Evolutionary conservation across 2,329 filamentous ascomycete genomes (phyloP).

Genomic region (Penicillium sp.): DNA sequence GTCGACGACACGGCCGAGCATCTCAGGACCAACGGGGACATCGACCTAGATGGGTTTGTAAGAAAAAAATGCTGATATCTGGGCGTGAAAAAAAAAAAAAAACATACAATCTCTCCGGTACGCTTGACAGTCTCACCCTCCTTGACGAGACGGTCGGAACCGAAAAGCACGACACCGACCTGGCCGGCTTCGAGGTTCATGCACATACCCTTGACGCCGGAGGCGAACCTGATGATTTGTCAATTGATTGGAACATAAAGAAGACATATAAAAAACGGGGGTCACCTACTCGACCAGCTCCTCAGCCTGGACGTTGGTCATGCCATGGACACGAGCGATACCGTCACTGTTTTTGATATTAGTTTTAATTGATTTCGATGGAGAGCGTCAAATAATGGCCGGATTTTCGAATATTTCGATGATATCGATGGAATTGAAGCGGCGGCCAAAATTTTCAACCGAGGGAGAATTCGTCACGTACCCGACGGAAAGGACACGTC

Average conservation of each 20-base stretch:
- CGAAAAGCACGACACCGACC: constrained; percentile 99
- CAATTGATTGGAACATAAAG: constrained; percentile 20
- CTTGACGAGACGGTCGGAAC: constrained; percentile 99
- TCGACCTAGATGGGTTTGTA: constrained; percentile 65
- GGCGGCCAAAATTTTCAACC: constrained; percentile 25
- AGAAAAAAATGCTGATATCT: too few relatives aligned
- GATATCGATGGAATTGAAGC: constrained; percentile 24
- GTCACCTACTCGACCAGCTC: constrained; percentile 94
- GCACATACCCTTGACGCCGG: constrained; percentile 99
- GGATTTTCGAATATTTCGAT: too few relatives aligned
- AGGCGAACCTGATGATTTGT: constrained; percentile 68
- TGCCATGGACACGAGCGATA: constrained; percentile 99
- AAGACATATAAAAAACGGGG: constrained; percentile 14
- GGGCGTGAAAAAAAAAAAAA: too few relatives aligned
- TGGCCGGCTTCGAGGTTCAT: constrained; percentile 99
- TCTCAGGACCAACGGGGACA: constrained; percentile 81
- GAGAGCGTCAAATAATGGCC: too few relatives aligned
- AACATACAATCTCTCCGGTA: constrained; percentile 98
- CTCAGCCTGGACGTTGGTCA: constrained; percentile 99
- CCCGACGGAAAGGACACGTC: constrained; percentile 96
- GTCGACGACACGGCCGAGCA: constrained; percentile 97
- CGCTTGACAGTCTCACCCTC: constrained; percentile 99
- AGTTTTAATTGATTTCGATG: constrained; percentile 19
- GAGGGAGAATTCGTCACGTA: constrained; percentile 52
- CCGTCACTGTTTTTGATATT: constrained; percentile 85